Base-by-base conservation (phyloP, 2,329 filamentous ascomycete genomes). In the Monosporascus sp. region DNA sequence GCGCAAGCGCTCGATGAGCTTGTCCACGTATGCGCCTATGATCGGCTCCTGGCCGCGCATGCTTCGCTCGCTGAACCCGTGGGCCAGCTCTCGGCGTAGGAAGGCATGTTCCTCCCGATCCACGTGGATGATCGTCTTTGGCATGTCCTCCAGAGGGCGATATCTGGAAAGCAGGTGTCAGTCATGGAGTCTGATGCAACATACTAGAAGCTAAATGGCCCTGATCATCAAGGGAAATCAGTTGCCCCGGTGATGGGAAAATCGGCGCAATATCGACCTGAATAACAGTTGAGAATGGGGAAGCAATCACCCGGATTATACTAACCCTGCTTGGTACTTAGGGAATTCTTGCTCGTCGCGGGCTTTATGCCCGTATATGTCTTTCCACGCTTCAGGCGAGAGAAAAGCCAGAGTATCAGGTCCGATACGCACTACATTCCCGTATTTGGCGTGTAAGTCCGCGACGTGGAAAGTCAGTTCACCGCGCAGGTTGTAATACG, bases 1-100 rank as follows among this genome's bases (percentile, higher is more conserved):
- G 46, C 51, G 54, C 41, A 69, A 39, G 7, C 24, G 11, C 2
- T 46, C 22, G 14, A 46, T 46, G 20, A 46, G 24, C 5, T 25
- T 46, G 20, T 46, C 42, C 15, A 31, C 42, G 15, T 46, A 46
- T 6, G 42, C 42, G 14, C 24, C 24, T 1, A 46, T 46, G 22
- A 46, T 46, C 5, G 42, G 22, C 17, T 46, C 42, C 24, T 46
- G 42, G 22, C 22, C 42, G 11, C n/a, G 42, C 42, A 46, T 46
- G 15, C 22, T 11, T 6, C 42, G 42, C 14, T 46, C 42, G 24
- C 42, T 46, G 42, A 46, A 46, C 4, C 42, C 42, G 14, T 46
- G 42, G 15, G 42, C 42, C 11, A 46, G 22, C 25, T 25, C 17
- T 25, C 42, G 42, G 24, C 42, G 42, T 7, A 46, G 20, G 14